phyloP scores from a whole-genome alignment of 108 stramenopile genomes.

The Cyclostephanos invisitatus region DNA sequence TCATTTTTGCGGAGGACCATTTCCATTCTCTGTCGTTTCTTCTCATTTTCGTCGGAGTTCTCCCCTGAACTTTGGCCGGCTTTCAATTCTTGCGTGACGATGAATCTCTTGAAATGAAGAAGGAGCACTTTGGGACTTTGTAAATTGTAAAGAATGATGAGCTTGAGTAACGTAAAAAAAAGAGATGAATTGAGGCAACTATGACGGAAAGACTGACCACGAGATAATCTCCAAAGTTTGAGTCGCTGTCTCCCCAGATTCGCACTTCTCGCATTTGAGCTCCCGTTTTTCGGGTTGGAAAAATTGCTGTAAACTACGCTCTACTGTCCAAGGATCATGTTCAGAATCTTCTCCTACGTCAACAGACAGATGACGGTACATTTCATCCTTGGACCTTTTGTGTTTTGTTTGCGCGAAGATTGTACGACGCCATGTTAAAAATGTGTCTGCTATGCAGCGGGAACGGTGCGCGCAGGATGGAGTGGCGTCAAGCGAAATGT shows the following conservation, averaged over 20 bases:
- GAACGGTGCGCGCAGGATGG: not conserved
- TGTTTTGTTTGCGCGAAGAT: not conserved
- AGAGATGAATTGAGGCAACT: slow-evolving; percentile 5
- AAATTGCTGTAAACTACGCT: slow-evolving; percentile 60
- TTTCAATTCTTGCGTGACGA: slow-evolving; percentile 51
- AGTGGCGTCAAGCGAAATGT: not conserved
- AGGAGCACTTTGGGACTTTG: slow-evolving; percentile 66
- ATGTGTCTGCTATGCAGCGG: not conserved
- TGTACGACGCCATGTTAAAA: not conserved
- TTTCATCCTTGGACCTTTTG: slow-evolving; percentile 70
- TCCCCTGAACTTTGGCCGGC: not conserved
- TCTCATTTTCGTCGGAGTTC: slow-evolving; percentile 8
- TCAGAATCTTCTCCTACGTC: slow-evolving; percentile 56
- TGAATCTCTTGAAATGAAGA: slow-evolving; percentile 81
- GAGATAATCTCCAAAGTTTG: slow-evolving; percentile 67
- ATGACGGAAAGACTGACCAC: slow-evolving; percentile 23
- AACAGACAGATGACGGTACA: slow-evolving; percentile 74
- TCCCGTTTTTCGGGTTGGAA: slow-evolving; percentile 78
- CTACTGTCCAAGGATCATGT: slow-evolving; percentile 46
- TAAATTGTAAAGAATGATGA: not conserved
- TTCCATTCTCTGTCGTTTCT: slow-evolving; percentile 22
- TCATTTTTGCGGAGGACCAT: slow-evolving; percentile 63
- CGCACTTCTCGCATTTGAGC: slow-evolving; percentile 88
- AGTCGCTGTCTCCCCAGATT: slow-evolving; percentile 57
- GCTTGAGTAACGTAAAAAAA: not conserved